Conservation (phyloP, 2,329 filamentous ascomycete species). For the Aspergillus phoenicis region DNA sequence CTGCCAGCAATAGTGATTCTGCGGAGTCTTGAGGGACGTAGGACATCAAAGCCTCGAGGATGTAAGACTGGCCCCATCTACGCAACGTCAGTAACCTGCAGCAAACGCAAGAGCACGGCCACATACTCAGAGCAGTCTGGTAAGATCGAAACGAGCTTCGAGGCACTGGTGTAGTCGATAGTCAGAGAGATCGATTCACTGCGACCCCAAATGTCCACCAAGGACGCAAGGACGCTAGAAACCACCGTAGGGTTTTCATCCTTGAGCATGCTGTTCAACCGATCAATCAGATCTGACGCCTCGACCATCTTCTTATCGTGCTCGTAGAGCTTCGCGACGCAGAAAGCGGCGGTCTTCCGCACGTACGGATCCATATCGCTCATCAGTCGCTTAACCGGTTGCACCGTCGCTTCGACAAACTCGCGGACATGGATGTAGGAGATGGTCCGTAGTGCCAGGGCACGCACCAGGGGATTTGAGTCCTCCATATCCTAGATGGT, state of each 20-base stretch:
- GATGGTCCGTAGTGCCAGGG: conserved; percentile 89
- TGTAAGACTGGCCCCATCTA: conserved; percentile 98
- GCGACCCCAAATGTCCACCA: conserved; percentile 98
- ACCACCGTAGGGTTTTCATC: conserved; percentile 98
- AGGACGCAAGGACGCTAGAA: conserved; percentile 82
- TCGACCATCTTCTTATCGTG: conserved; percentile 92
- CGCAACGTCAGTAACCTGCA: conserved; percentile 17
- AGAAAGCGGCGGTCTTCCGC: conserved; percentile 94
- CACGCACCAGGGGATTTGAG: conserved; percentile 85
- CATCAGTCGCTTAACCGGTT: conserved; percentile 79
- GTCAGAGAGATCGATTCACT: conserved; percentile 97
- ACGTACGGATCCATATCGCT: conserved; percentile 92
- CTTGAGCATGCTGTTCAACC: conserved; percentile 82
- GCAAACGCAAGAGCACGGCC: background rate
- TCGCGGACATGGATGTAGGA: conserved; percentile 97
- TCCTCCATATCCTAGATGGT: conserved; percentile 81
- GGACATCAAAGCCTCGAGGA: conserved; percentile 94
- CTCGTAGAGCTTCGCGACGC: conserved; percentile 96
- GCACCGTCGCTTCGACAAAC: conserved; percentile 88
- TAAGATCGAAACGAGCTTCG: conserved; percentile 95
- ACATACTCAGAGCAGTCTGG: conserved; percentile 95
- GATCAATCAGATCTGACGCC: conserved; percentile 85
- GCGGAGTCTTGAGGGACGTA: conserved; percentile 90
- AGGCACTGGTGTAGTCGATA: conserved; percentile 95
- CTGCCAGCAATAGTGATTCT: conserved; percentile 86